A percentile compares a stretch with the other conserved stretches of the same genome.
Conservation (phyloP, 257 asterid species). For the Cruciata laevipes region DNA sequence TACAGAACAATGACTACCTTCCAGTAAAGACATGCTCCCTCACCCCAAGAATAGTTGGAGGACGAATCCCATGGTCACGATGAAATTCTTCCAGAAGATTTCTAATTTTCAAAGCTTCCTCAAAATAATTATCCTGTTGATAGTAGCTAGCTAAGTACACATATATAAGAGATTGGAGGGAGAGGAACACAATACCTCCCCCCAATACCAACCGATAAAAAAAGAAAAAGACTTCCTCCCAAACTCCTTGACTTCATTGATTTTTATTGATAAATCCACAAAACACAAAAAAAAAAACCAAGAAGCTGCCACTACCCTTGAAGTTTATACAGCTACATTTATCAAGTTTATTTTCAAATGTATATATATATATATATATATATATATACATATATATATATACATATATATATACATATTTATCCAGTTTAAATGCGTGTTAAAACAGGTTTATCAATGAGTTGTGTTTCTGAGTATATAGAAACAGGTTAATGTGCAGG, state of each 20-base stretch:
- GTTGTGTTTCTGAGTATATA: neutral
- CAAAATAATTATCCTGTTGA: conserved; percentile 88
- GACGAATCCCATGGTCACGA: conserved; percentile 76
- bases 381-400: too few species aligned
- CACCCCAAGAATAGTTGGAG: conserved; percentile 92
- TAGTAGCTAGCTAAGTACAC: conserved; percentile 7
- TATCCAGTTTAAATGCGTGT: neutral
- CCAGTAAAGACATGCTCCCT: conserved; percentile 98
- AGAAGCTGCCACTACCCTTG: neutral
- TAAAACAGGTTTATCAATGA: neutral
- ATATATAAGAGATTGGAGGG: conserved; percentile 7
- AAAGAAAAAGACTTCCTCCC: neutral
- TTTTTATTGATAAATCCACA: neutral
- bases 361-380: too few species aligned
- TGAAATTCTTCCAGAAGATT: conserved; percentile 90
- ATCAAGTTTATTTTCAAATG: conserved; percentile 4
- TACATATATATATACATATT: too few species aligned
- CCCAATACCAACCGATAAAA: too few species aligned
- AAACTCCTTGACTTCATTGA: neutral
- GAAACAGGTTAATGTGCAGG: neutral
- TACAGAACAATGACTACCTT: conserved; percentile 44
- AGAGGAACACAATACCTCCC: too few species aligned
- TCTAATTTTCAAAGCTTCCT: conserved; percentile 97
- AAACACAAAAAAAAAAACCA: neutral
- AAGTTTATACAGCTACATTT: neutral